phyloP scores from a whole-genome alignment of 129 eudicot genomes.

The Gnaphalium uliginosum region DNA sequence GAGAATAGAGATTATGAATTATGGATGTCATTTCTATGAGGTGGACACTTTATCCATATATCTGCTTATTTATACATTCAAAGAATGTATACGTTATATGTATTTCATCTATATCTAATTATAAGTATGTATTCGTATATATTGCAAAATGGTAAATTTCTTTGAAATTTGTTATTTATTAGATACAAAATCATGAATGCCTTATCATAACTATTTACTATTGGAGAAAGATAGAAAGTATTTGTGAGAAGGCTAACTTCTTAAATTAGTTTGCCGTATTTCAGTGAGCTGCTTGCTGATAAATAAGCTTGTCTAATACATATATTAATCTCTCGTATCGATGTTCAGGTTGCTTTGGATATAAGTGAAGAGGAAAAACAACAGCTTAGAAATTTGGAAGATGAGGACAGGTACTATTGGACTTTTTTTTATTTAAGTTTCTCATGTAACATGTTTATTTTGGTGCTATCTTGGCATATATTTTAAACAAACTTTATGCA shows the following conservation, averaged over 20 bases:
- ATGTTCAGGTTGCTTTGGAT: conserved; percentile 74
- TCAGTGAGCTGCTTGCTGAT: not conserved
- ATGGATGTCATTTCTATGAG: no score
- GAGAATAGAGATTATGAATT: no score
- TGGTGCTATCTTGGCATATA: not conserved
- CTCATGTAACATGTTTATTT: not conserved
- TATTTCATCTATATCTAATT: no score
- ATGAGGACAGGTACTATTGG: conserved; percentile 53
- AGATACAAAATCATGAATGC: not conserved
- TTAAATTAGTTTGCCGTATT: not conserved
- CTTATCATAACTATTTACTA: not conserved
- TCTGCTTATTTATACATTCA: no score
- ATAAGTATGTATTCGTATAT: no score
- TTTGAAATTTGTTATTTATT: not conserved
- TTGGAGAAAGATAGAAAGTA: not conserved
- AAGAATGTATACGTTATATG: no score
- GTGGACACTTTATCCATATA: no score
- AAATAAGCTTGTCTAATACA: conserved; percentile 23
- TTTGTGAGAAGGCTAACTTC: not conserved
- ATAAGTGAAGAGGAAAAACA: conserved; percentile 76
- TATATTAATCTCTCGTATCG: not conserved
- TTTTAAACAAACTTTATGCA: not conserved
- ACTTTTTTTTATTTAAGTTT: not conserved
- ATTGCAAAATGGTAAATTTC: no score
- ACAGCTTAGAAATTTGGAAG: conserved; percentile 56